Conservation (phyloP, 768 basidiomycete species). For the Punctularia strigosozonata region DNA sequence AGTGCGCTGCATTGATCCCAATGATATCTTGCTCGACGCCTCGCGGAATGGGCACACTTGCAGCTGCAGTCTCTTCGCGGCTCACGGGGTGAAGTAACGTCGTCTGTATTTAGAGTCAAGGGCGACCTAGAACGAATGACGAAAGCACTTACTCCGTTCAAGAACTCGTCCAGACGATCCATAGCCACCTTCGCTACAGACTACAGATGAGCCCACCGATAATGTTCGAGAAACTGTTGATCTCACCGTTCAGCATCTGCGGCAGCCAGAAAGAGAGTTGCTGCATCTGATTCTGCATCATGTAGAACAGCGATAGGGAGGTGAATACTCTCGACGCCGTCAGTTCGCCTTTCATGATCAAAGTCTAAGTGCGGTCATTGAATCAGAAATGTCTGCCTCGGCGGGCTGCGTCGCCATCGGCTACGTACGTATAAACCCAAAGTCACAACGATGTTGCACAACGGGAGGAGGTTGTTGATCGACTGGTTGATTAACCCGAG, state of each 20-base stretch:
- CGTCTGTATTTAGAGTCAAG: conserved; percentile 3
- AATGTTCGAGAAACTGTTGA: conserved; percentile 29
- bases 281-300: not conserved
- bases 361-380: too few relatives aligned
- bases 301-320: not conserved
- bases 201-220: not conserved
- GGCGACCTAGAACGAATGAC: not conserved
- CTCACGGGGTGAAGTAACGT: conserved; percentile 10
- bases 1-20: not conserved
- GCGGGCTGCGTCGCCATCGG: too few relatives aligned
- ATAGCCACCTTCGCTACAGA: conserved; percentile 23
- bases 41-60: not conserved
- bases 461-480: too few relatives aligned
- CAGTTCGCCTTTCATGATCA: conserved; percentile 19
- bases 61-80: not conserved
- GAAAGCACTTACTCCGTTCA: conserved; percentile 14
- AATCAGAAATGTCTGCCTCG: too few relatives aligned
- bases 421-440: too few relatives aligned
- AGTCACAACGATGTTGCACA: too few relatives aligned
- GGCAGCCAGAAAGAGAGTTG: conserved; percentile 46
- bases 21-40: not conserved
- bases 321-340: too few relatives aligned
- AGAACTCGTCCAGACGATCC: conserved; percentile 28
- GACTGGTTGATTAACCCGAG: too few relatives aligned
- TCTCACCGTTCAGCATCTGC: conserved; percentile 55